A percentile compares a stretch with the other conserved stretches of the same genome.
Evolutionary conservation across 306 rosid species (phyloP).

Genomic region (Quercus robur): DNA sequence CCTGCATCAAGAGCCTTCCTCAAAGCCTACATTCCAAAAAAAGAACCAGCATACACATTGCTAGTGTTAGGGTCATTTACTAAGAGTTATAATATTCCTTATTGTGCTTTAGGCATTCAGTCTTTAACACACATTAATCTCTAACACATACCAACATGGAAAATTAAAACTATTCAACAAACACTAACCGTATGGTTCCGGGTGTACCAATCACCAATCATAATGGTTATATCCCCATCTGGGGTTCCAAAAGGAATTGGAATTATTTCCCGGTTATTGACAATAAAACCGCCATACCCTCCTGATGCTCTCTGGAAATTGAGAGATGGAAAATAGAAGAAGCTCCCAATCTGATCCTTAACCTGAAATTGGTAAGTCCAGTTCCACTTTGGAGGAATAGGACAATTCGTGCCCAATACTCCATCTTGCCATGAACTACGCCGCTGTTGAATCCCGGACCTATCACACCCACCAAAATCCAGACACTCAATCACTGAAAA

Average conservation of each 20-base stretch:
- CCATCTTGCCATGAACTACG: slow-evolving; percentile 96
- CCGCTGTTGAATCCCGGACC: slow-evolving; percentile 93
- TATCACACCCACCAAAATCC: slow-evolving; percentile 26
- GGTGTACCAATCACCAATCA: slow-evolving; percentile 92
- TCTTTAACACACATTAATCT: background rate
- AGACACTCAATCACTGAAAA: slow-evolving; percentile 11
- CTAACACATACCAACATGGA: background rate
- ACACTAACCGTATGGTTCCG: slow-evolving; percentile 83
- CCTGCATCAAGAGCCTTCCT: slow-evolving; percentile 80
- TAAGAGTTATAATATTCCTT: too few relatives aligned
- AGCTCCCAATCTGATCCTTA: slow-evolving; percentile 95
- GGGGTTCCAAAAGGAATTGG: slow-evolving; percentile 85
- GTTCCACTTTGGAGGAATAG: slow-evolving; percentile 97
- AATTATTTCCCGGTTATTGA: slow-evolving; percentile 61
- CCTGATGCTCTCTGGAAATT: slow-evolving; percentile 93
- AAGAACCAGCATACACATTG: slow-evolving; percentile 10
- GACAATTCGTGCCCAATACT: slow-evolving; percentile 89
- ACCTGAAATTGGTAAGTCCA: slow-evolving; percentile 97
- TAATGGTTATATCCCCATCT: slow-evolving; percentile 58
- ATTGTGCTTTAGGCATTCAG: too few relatives aligned
- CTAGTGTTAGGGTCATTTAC: too few relatives aligned
- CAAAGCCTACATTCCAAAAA: slow-evolving; percentile 62
- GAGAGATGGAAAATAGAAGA: slow-evolving; percentile 90
- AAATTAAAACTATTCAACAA: slow-evolving; percentile 7
- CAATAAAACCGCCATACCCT: slow-evolving; percentile 79